Base-by-base conservation (phyloP, 2,329 filamentous ascomycete species). In the Diaporthe caulivora region DNA sequence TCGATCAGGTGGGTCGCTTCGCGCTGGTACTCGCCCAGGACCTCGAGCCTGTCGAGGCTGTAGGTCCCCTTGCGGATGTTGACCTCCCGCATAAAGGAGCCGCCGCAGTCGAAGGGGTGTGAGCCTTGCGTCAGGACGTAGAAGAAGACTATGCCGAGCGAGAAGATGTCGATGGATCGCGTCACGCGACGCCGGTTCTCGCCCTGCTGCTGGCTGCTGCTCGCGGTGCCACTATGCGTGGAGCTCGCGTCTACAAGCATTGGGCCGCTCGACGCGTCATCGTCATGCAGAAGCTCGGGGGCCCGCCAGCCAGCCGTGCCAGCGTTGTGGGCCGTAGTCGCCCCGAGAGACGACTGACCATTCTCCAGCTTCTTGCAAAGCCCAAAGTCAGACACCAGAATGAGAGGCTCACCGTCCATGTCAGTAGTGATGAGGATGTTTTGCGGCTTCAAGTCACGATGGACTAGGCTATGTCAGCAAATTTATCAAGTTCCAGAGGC, bases 261-360 rank as follows among this genome's bases (percentile, higher is more conserved):
- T 78, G 85, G 80, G 37, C 78, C 78, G 3, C 83, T 82, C 6
- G 89, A 88, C 15, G 87, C 88, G 76, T 95, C 93, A 75, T 95
- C 93, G 78, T 95, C 93, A 6, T 97, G 89, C 18, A 99, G 90
- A 5, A 99, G 88, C 83, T 99, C 97, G 0, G 97, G 97, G 0
- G 97, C 97, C 74, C 97, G 95, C 97, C 97, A 99, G 9, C 97
- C 97, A 55, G 94, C 95, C 0, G 97, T 99, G 42, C 97, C 97
- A 10, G 94, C 94, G 1, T 96, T 96, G 79, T 98, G 94, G 17
- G 95, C 95, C 0, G 96, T 98, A 3, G 96, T 98, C 11, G 97
- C 95, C 53, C 96, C 93, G 80, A 98, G 95, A 0, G 96, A 98
- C 72, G 95, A 98, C 80, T 98, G 95, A 9, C 95, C 95, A 71